phyloP scores from a whole-genome alignment of 228 moss, liverwort and hornwort species.

The Sphagnum fallax region DNA sequence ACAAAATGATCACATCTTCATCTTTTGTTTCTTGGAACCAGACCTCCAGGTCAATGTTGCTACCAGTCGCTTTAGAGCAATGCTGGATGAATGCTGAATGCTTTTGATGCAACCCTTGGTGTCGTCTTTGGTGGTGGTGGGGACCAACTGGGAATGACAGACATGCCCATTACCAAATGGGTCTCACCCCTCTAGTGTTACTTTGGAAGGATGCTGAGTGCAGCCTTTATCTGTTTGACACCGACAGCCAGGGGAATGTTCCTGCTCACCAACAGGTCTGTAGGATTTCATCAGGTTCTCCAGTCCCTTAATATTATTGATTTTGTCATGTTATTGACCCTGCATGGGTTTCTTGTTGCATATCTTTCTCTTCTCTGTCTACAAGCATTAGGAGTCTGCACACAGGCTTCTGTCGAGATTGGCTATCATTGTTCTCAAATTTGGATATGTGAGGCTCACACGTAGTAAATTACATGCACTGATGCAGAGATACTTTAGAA shows the following conservation, averaged over 20 bases:
- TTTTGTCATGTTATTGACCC: neutral
- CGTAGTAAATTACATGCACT: neutral
- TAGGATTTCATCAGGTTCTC: neutral
- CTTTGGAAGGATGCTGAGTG: conserved; percentile 93
- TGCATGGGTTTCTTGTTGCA: neutral
- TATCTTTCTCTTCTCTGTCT: too few species aligned
- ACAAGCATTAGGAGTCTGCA: too few species aligned
- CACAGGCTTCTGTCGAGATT: too few species aligned
- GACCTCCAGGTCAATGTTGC: too few species aligned
- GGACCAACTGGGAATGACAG: conserved; percentile 26
- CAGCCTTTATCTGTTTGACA: conserved; percentile 86
- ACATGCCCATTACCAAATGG: conserved; percentile 84
- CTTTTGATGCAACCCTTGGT: neutral
- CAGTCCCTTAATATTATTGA: neutral
- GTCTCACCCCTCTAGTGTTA: conserved; percentile 79
- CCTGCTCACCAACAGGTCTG: conserved; percentile 77
- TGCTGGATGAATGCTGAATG: too few species aligned
- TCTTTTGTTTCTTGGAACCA: too few species aligned
- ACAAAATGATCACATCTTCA: too few species aligned
- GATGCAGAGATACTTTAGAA: too few species aligned
- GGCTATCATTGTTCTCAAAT: too few species aligned
- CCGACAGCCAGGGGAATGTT: conserved; percentile 85
- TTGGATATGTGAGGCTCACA: neutral
- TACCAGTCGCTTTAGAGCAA: too few species aligned
- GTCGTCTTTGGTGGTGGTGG: neutral